A percentile compares a stretch with the other conserved stretches of the same genome.
phyloP scores from a whole-genome alignment of 192 early-diverging fungal species.

The Coemansia pectinata region DNA sequence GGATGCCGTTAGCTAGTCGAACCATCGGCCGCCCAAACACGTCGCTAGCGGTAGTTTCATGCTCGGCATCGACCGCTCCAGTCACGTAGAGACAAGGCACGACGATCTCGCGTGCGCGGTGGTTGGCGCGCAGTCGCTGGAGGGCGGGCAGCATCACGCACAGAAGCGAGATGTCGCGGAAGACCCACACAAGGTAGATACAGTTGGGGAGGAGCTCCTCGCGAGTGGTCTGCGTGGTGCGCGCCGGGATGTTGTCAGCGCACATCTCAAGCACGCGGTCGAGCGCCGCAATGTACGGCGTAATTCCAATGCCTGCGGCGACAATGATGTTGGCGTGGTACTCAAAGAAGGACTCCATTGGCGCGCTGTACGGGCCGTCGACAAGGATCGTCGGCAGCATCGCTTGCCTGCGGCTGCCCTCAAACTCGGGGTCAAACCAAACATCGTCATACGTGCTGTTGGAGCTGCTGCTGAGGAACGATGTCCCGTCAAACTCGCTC shows the following conservation, averaged over 20 bases:
- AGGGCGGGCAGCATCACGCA: slow-evolving; percentile 30
- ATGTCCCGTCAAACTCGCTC: slow-evolving; percentile 31
- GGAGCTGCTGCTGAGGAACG: slow-evolving; percentile 30
- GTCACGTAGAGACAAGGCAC: slow-evolving; percentile 51
- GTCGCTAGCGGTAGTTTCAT: slow-evolving; percentile 37
- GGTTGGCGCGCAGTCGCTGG: slow-evolving; percentile 32
- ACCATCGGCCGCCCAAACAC: slow-evolving; percentile 52
- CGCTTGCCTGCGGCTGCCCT: slow-evolving; percentile 16
- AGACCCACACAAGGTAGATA: slow-evolving; percentile 51
- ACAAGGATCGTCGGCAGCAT: slow-evolving; percentile 65
- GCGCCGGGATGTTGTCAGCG: slow-evolving; percentile 31
- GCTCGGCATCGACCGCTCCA: slow-evolving; percentile 32
- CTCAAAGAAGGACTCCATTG: slow-evolving; percentile 78
- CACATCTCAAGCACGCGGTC: slow-evolving; percentile 47
- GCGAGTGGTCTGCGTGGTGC: slow-evolving; percentile 41
- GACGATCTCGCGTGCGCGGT: slow-evolving; percentile 39
- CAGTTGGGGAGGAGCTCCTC: slow-evolving; percentile 42
- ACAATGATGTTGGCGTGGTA: slow-evolving; percentile 68
- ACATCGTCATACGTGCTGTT: slow-evolving; percentile 40
- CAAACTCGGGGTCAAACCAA: slow-evolving; percentile 36
- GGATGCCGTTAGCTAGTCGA: slow-evolving; percentile 47
- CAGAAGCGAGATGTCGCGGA: slow-evolving; percentile 45
- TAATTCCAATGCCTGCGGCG: slow-evolving; percentile 83
- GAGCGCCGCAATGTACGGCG: slow-evolving; percentile 61
- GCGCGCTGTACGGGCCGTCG: slow-evolving; percentile 75